Percentiles rank a stretch among this genome's conserved stretches.
Conservation (phyloP, 2,329 filamentous ascomycete species). For the Ceratocystis eucalypticola region DNA sequence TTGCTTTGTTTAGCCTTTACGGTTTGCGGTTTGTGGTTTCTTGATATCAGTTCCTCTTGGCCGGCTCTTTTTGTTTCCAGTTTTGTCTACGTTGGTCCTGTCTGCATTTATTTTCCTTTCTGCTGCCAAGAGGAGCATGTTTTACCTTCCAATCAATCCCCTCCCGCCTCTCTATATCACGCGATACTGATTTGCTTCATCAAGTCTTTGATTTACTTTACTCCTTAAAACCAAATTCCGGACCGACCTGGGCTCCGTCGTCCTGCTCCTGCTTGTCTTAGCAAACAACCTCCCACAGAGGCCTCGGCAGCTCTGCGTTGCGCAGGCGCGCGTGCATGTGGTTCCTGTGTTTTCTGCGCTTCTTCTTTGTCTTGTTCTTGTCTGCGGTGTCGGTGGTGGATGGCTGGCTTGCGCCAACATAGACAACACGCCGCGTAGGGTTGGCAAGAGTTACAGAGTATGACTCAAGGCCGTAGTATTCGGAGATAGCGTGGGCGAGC, state of each 20-base stretch:
- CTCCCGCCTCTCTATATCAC: not conserved
- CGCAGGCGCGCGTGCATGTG: slow-evolving; percentile 20
- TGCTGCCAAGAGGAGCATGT: slow-evolving; percentile 9
- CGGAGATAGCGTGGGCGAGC: slow-evolving; percentile 82
- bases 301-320: slow-evolving; percentile 38
- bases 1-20: slow-evolving; percentile 3
- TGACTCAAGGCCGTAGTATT: slow-evolving; percentile 81
- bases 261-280: slow-evolving; percentile 23
- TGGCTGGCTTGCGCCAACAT: slow-evolving; percentile 48
- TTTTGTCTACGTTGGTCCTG: too few species aligned
- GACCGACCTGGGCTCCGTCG: too few species aligned
- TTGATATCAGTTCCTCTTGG: slow-evolving; percentile 16
- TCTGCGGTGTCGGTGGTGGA: not conserved
- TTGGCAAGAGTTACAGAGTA: slow-evolving; percentile 62
- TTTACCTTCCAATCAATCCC: not conserved
- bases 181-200: too few species aligned
- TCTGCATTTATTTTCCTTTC: not conserved
- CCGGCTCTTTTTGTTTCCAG: not conserved
- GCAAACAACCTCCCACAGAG: slow-evolving; percentile 49
- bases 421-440: slow-evolving; percentile 64
- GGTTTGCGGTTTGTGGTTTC: slow-evolving; percentile 2
- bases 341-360: slow-evolving; percentile 24
- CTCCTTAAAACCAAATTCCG: too few species aligned
- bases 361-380: slow-evolving; percentile 27
- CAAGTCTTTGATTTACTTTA: too few species aligned